Evolutionary conservation across 2,329 filamentous ascomycete genomes (phyloP).

Genomic region (Xylariaceae sp.): DNA sequence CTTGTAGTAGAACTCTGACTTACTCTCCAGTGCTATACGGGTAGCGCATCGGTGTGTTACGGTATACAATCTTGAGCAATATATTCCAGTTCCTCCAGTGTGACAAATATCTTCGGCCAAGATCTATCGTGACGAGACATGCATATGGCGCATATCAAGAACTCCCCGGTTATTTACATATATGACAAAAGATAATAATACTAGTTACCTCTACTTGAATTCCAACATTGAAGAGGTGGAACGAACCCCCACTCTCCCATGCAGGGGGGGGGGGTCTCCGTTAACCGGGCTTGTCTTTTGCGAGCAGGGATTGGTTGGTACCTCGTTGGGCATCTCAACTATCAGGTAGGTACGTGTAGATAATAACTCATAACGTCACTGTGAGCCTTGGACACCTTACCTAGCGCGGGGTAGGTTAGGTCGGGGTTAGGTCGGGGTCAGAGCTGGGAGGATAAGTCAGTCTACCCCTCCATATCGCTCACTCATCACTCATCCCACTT

Average conservation of each 20-base stretch:
- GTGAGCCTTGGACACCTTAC: background rate
- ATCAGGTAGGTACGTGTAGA: background rate
- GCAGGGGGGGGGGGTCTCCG: no score
- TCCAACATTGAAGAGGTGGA: no score
- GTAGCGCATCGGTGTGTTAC: background rate
- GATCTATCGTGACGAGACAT: slow-evolving; percentile 8
- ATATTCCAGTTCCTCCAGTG: background rate
- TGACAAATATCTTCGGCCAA: slow-evolving; percentile 11
- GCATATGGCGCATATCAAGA: slow-evolving; percentile 9
- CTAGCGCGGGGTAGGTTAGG: background rate
- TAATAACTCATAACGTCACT: background rate
- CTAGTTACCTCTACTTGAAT: no score
- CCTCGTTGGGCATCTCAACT: background rate
- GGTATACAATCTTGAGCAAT: slow-evolving; percentile 3
- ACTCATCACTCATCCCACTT: no score
- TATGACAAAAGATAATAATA: no score
- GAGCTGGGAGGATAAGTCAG: no score
- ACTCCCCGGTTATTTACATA: no score
- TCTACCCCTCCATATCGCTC: no score
- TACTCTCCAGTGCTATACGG: background rate
- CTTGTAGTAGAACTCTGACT: background rate
- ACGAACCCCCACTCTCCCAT: no score
- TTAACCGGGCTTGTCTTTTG: background rate
- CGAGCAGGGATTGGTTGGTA: no score
- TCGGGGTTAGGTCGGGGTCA: no score